Evolutionary conservation across 495 filamentous ascomycete genomes (phyloP), one percentile per base, ranked within the genome.

Genomic region (Xylaria sp.): DNA sequence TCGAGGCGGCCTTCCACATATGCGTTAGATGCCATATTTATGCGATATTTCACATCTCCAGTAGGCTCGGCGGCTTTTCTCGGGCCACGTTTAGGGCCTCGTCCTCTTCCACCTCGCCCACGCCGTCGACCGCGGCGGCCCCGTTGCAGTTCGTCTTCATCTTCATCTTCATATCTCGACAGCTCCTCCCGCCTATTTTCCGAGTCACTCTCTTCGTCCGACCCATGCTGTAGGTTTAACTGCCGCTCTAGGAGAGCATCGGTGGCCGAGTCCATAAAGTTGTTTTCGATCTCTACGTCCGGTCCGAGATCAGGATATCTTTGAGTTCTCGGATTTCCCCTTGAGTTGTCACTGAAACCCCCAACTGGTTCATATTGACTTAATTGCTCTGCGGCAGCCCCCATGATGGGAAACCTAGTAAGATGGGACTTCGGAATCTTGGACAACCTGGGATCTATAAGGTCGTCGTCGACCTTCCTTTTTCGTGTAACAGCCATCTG

Each of bases 1-100:
- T 90, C 88, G 76, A 90, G 90, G 55, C 92, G 84, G 14, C 86
- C 84, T 64, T 88, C 84, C 71, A 93, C 88, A 77, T 91, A 95
- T 2, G 90, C 88, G 35, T 89, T 85, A 33, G 88, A 91, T 8
- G 93, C 93, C 74, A 89, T 80, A n/a, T 86, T 88, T 71, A 94
- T 86, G 57, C 92, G 81, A 58, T 88, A 82, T 71, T 92, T 92
- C 80, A 95, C 93, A 69, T 95, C 90, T 11, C 88, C 87, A 40
- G 90, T 90, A 37, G 91, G 91, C 72, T 94, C 91, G 31, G 90
- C 81, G 7, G 90, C 86, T 76, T 89, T 90, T n/a, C 91, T 88
- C n/a, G 89, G 90, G 14, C 92, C 91, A 72, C 87, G 82, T 72
- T 84, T 75, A 2, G 67, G 74, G 11, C 72, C 74, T 8, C 73